Percentiles rank a stretch among this genome's conserved stretches.
These are phyloP conservation scores for Micractinium conductrix DNA, from an alignment of 139 green algal genomes.

Conservation along the genomic window DNA sequence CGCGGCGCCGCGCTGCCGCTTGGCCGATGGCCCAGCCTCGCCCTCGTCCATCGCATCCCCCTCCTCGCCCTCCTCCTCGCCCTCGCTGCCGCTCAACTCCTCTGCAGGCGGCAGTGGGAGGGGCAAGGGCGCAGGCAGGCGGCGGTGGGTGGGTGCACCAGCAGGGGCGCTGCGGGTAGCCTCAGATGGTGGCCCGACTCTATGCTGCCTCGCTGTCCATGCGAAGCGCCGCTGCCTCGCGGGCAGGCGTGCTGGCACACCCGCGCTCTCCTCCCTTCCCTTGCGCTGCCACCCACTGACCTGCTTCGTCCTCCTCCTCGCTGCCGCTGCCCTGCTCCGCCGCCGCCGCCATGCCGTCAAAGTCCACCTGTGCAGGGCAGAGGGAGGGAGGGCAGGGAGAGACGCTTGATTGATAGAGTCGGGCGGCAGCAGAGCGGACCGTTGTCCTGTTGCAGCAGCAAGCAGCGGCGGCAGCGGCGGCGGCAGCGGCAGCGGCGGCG, in stretches of 20 bases:
- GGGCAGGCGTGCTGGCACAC: neutral
- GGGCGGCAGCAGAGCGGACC: too few relatives aligned
- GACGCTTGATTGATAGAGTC: too few relatives aligned
- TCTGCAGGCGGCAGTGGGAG: neutral
- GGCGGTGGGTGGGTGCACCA: neutral
- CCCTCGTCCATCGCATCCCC: conserved; percentile 55
- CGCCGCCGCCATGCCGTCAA: conserved; percentile 52
- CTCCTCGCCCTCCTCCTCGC: conserved; percentile 43
- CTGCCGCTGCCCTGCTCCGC: conserved; percentile 5
- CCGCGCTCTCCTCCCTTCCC: neutral
- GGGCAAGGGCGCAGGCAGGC: neutral
- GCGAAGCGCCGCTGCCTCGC: too few relatives aligned
- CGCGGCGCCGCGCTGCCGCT: conserved; percentile 1
- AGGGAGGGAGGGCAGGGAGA: too few relatives aligned
- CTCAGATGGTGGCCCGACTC: too few relatives aligned
- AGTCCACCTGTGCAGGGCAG: conserved; percentile 42
- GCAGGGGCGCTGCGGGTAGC: neutral
- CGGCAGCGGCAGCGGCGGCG: too few relatives aligned
- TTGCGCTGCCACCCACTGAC: conserved; percentile 34
- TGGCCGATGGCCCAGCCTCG: conserved; percentile 26
- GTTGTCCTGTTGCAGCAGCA: too few relatives aligned
- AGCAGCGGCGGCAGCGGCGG: too few relatives aligned
- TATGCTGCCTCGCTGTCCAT: too few relatives aligned
- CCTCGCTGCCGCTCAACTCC: conserved; percentile 26
- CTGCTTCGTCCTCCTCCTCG: conserved; percentile 34